These are phyloP conservation scores for Rhizoctonia solani DNA, from an alignment of 1,284 basidiomycete genomes.

Conservation along the genomic window DNA sequence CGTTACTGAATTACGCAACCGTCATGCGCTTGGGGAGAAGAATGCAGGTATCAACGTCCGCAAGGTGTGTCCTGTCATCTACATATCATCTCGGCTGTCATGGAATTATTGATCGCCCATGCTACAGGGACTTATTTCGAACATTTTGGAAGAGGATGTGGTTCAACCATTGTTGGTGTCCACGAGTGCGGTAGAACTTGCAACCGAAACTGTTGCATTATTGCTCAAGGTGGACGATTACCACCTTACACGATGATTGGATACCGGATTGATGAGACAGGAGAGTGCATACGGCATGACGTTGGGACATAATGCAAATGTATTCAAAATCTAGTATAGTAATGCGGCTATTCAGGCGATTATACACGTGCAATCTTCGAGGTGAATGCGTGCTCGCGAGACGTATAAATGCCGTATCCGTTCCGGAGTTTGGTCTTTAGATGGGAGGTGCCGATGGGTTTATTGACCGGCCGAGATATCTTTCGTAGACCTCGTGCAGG, in stretches of 20 bases:
- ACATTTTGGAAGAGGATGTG: slow-evolving; percentile 96
- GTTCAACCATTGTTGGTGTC: slow-evolving; percentile 95
- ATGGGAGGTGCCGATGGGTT: too few species aligned
- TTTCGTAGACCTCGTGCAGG: too few species aligned
- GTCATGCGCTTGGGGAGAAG: slow-evolving; percentile 92
- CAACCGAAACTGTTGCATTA: slow-evolving; percentile 97
- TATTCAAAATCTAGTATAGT: slow-evolving; percentile 16
- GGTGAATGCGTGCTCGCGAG: neutral
- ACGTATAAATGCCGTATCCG: too few species aligned
- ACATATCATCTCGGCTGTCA: neutral
- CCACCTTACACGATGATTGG: slow-evolving; percentile 49
- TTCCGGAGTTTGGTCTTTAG: too few species aligned
- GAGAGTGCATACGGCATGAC: neutral
- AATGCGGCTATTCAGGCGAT: neutral
- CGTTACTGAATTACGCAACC: slow-evolving; percentile 96
- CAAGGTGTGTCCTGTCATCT: slow-evolving; percentile 60
- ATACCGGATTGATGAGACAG: neutral
- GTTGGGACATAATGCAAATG: neutral
- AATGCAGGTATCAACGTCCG: slow-evolving; percentile 98
- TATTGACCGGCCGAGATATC: too few species aligned
- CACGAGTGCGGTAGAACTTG: slow-evolving; percentile 92
- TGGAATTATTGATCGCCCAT: slow-evolving; percentile 26
- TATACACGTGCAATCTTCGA: neutral
- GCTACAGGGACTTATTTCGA: slow-evolving; percentile 86
- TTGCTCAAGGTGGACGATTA: slow-evolving; percentile 98